Conservation (phyloP, 2,329 filamentous ascomycete genomes). For the Pseudodiploospora longispora region DNA sequence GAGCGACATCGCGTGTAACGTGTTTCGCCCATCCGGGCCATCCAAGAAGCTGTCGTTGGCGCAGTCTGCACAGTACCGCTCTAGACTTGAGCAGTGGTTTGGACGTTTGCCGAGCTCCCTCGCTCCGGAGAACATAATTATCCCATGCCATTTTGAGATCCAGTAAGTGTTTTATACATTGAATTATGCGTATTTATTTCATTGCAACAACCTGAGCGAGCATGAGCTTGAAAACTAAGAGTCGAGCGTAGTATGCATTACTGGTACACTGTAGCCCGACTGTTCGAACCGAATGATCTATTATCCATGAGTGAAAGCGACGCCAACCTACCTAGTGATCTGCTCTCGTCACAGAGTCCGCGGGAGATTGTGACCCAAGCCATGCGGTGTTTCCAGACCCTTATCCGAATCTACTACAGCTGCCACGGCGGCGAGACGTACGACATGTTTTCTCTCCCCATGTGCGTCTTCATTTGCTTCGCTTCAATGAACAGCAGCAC, state of each 20-base stretch:
- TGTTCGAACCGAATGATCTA: too few relatives aligned
- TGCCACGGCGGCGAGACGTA: conserved; percentile 20
- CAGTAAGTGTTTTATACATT: conserved; percentile 17
- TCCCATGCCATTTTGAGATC: conserved; percentile 22
- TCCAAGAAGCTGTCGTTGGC: conserved; percentile 1
- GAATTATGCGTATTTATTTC: background rate
- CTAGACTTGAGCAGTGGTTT: conserved; percentile 16
- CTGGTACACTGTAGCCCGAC: too few relatives aligned
- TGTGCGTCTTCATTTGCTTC: conserved; percentile 1
- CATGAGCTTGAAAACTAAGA: conserved; percentile 2
- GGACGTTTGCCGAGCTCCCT: conserved; percentile 14
- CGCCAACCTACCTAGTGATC: background rate
- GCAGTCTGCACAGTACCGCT: conserved; percentile 8
- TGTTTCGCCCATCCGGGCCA: background rate
- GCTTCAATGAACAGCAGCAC: conserved; percentile 2
- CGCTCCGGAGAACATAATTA: conserved; percentile 14
- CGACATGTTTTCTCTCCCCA: conserved; percentile 5
- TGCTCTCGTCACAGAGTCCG: background rate
- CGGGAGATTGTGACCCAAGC: conserved; percentile 10
- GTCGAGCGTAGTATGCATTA: too few relatives aligned
- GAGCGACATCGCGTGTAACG: conserved; percentile 15
- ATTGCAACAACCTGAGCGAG: too few relatives aligned
- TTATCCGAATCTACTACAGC: conserved; percentile 26
- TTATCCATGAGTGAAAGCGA: too few relatives aligned
- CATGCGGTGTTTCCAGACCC: conserved; percentile 21